Percentiles rank a stretch among this genome's conserved stretches.
phyloP scores from a whole-genome alignment of 768 basidiomycete genomes.

The Tulasnella calospora region DNA sequence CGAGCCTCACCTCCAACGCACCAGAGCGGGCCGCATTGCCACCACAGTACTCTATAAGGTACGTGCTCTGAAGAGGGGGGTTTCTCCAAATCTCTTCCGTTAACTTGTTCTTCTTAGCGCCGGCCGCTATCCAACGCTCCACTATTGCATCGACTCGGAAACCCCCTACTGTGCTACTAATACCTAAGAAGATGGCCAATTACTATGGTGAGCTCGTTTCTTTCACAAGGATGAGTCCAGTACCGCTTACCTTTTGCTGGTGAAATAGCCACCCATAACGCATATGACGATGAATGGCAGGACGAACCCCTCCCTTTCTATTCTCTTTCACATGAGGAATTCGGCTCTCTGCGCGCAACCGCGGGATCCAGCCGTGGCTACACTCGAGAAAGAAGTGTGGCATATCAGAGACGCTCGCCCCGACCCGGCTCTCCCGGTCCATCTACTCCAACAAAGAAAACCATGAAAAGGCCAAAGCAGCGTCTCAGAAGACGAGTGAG shows the following conservation, averaged over 20 bases:
- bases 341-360: background rate
- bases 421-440: background rate
- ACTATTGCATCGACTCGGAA: background rate
- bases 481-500: background rate
- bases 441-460: background rate
- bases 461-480: constrained; percentile 3
- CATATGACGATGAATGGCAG: background rate
- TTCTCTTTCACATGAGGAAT: background rate
- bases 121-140: background rate
- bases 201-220: background rate
- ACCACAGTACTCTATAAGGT: constrained; percentile 2
- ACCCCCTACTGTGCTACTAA: background rate
- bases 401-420: background rate
- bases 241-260: background rate
- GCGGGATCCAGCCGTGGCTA: background rate
- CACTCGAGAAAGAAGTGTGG: background rate
- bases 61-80: background rate
- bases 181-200: background rate
- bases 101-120: background rate
- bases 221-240: background rate
- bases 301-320: constrained; percentile 8
- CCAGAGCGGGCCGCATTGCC: background rate
- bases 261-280: background rate
- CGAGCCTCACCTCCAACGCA: background rate
- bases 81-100: background rate